A percentile compares a stretch with the other conserved stretches of the same genome.
These are phyloP conservation scores for Takashimella koratensis DNA, from an alignment of 1,284 basidiomycete genomes.

Conservation along the genomic window DNA sequence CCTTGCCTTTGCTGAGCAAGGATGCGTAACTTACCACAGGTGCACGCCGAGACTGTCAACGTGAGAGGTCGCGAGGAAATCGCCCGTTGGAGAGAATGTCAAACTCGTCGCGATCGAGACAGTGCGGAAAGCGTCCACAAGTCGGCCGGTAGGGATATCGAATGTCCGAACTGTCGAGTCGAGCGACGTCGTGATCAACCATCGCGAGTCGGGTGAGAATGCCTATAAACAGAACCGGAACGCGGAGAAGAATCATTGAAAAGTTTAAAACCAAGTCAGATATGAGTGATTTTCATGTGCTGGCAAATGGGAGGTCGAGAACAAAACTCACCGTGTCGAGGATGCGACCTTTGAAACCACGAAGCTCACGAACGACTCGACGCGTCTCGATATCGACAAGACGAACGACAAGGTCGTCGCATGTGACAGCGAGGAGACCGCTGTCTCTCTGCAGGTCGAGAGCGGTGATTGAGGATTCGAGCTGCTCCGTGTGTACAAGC, in stretches of 20 bases:
- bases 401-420: conserved; percentile 79
- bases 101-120: conserved; percentile 86
- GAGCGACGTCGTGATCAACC: conserved; percentile 82
- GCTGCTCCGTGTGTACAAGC: conserved; percentile 62
- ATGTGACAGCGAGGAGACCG: conserved; percentile 76
- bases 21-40: conserved; percentile 77
- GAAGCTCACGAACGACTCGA: conserved; percentile 79
- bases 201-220: conserved; percentile 90
- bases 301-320: no score
- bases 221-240: conserved; percentile 62
- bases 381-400: conserved; percentile 89
- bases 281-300: no score
- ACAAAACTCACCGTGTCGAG: conserved; percentile 67
- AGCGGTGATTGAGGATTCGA: conserved; percentile 67
- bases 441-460: conserved; percentile 79
- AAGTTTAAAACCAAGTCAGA: no score
- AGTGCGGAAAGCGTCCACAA: conserved; percentile 90
- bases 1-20: no score
- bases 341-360: conserved; percentile 72
- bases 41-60: conserved; percentile 91
- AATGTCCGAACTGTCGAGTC: conserved; percentile 93
- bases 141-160: conserved; percentile 85
- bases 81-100: conserved; percentile 88
- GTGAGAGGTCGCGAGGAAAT: conserved; percentile 93
- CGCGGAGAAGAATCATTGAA: not conserved